Conservation (phyloP, 495 filamentous ascomycete species). For the Hypomontagnella submonticulosa region DNA sequence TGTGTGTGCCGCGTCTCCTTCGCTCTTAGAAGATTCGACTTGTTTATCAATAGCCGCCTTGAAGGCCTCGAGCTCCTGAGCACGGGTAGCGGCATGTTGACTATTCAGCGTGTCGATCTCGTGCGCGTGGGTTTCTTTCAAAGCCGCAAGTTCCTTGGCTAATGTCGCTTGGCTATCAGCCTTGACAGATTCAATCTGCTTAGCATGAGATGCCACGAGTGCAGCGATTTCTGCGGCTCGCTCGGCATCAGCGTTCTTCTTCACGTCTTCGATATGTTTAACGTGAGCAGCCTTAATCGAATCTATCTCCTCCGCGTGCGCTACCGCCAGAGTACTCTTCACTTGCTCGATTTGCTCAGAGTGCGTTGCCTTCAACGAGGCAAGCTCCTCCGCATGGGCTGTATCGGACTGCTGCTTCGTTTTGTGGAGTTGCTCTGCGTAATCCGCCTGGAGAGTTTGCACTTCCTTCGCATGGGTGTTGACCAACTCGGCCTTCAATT, state of each 20-base stretch:
- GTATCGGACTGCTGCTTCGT: conserved; percentile 43
- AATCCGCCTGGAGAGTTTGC: conserved; percentile 55
- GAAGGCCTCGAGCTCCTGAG: conserved; percentile 45
- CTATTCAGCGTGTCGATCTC: conserved; percentile 44
- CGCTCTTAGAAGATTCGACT: conserved; percentile 45
- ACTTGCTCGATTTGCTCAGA: conserved; percentile 47
- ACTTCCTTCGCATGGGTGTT: conserved; percentile 57
- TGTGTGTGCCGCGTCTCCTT: conserved; percentile 42
- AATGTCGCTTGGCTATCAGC: conserved; percentile 39
- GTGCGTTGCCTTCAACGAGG: conserved; percentile 52
- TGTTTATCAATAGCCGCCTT: conserved; percentile 47
- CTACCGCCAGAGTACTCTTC: conserved; percentile 44
- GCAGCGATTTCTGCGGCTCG: conserved; percentile 34
- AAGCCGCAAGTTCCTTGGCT: conserved; percentile 35
- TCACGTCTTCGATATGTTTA: conserved; percentile 47
- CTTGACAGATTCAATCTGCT: conserved; percentile 40
- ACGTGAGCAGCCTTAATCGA: conserved; percentile 52
- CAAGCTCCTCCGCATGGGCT: conserved; percentile 51
- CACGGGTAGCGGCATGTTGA: conserved; percentile 45
- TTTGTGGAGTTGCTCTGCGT: conserved; percentile 53
- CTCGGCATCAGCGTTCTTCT: conserved; percentile 24
- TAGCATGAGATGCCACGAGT: conserved; percentile 37
- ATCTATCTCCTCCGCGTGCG: conserved; percentile 49
- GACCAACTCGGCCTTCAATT: conserved; percentile 56
- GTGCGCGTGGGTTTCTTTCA: conserved; percentile 44